Evolutionary conservation across 257 asterid genomes (phyloP).

Genomic region (Eustoma russellianum): DNA sequence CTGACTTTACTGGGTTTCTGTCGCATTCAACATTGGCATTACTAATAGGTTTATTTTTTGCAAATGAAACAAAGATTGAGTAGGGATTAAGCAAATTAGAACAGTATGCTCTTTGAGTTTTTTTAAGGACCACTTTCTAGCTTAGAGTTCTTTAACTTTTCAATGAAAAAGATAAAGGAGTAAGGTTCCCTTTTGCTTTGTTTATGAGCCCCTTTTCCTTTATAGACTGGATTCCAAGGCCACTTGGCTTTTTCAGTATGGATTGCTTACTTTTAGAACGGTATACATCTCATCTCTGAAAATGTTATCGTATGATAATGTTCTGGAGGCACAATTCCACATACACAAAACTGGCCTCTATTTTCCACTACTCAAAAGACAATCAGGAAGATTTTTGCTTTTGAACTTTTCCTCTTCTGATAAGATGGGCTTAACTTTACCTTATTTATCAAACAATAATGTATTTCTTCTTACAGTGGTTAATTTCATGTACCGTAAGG

Average conservation of each 20-base stretch:
- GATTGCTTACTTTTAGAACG: slow-evolving; percentile 4
- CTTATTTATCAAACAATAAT: too few relatives aligned
- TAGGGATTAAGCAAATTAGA: slow-evolving; percentile 6
- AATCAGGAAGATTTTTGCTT: slow-evolving; percentile 29
- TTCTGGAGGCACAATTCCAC: too few relatives aligned
- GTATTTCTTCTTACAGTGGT: too few relatives aligned
- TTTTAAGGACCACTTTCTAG: slow-evolving; percentile 22
- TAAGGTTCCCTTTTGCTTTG: slow-evolving; percentile 36
- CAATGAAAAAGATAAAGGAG: slow-evolving; percentile 25
- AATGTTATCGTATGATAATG: background rate
- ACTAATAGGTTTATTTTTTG: slow-evolving; percentile 2
- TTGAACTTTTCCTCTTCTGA: slow-evolving; percentile 9
- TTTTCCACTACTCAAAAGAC: slow-evolving; percentile 39
- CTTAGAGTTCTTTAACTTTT: slow-evolving; percentile 36
- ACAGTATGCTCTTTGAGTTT: slow-evolving; percentile 12
- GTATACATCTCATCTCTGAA: slow-evolving; percentile 1
- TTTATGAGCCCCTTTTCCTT: slow-evolving; percentile 19
- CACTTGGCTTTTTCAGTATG: slow-evolving; percentile 33
- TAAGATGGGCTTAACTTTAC: too few relatives aligned
- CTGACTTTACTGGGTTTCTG: background rate
- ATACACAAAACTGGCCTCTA: slow-evolving; percentile 10
- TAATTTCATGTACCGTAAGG: too few relatives aligned
- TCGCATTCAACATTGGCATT: slow-evolving; percentile 10
- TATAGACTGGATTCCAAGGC: slow-evolving; percentile 26
- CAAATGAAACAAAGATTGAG: slow-evolving; percentile 1